phyloP scores from a whole-genome alignment of 2,329 filamentous ascomycete species.

The Xylariaceae sp. region DNA sequence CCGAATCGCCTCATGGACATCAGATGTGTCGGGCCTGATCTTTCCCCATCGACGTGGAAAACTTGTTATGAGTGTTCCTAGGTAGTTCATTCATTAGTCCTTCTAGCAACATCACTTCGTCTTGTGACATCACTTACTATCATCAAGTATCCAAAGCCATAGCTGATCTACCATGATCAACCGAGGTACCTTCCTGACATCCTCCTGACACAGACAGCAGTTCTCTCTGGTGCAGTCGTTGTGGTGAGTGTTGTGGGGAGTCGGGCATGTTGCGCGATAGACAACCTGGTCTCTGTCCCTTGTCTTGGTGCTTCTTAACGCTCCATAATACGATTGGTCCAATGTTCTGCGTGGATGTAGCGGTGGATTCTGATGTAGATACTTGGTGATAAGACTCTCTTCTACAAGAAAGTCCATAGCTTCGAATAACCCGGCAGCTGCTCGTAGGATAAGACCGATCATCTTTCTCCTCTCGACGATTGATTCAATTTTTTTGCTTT shows the following conservation, averaged over 20 bases:
- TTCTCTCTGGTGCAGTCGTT: not conserved
- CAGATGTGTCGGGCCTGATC: conserved; percentile 41
- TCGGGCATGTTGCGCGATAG: conserved; percentile 10
- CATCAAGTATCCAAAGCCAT: conserved; percentile 18
- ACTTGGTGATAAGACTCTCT: conserved; percentile 1
- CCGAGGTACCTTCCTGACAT: conserved; percentile 4
- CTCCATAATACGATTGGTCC: conserved; percentile 36
- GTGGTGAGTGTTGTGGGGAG: not conserved
- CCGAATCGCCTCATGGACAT: conserved; percentile 39
- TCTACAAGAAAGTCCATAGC: conserved; percentile 1
- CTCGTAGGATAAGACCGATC: not conserved
- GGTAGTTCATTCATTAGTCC: not conserved
- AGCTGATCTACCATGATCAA: conserved; percentile 22
- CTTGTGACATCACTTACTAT: not conserved
- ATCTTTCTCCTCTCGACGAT: not conserved
- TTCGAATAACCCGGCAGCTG: not conserved
- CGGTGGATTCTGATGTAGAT: conserved; percentile 21
- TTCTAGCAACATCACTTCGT: not conserved
- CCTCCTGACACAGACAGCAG: conserved; percentile 1
- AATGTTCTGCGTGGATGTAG: conserved; percentile 34
- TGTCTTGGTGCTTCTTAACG: conserved; percentile 31
- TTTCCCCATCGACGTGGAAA: conserved; percentile 44
- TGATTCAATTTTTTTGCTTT: not conserved
- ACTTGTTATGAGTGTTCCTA: conserved; percentile 42
- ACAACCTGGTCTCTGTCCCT: conserved; percentile 29